Percentiles rank a stretch among this genome's conserved stretches.
These are phyloP conservation scores for Saccharomycopsis babjevae DNA, from an alignment of 805 yeast genomes.

Conservation along the genomic window DNA sequence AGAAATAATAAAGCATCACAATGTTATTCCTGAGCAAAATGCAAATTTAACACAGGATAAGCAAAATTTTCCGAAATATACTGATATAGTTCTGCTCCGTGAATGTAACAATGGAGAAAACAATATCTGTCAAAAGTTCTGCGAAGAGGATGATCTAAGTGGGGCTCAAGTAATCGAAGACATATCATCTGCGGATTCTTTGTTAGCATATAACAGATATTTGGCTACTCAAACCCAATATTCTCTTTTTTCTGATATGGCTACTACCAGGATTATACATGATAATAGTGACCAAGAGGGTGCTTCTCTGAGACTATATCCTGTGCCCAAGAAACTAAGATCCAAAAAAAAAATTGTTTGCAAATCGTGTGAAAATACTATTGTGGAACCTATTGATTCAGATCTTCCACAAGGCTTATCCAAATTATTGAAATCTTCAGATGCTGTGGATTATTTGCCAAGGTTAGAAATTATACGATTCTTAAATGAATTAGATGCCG, in stretches of 20 bases:
- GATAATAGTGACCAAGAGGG: neutral
- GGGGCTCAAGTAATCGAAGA: neutral
- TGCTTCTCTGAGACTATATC: slow-evolving; percentile 10
- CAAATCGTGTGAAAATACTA: slow-evolving; percentile 19
- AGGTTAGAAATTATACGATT: slow-evolving; percentile 13
- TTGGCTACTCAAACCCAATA: slow-evolving; percentile 9
- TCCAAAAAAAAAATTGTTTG: slow-evolving; percentile 19
- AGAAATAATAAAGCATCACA: neutral
- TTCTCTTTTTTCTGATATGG: slow-evolving; percentile 10
- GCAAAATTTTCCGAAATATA: neutral
- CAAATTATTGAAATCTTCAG: slow-evolving; percentile 15
- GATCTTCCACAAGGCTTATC: slow-evolving; percentile 9
- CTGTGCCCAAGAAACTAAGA: slow-evolving; percentile 19
- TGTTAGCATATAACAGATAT: neutral
- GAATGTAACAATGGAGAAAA: neutral
- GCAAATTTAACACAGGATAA: neutral
- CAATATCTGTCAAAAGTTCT: slow-evolving; percentile 3
- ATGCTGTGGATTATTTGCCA: slow-evolving; percentile 22
- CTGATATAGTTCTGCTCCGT: neutral
- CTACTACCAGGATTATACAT: neutral
- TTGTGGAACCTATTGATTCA: slow-evolving; percentile 20
- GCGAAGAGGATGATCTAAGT: slow-evolving; percentile 9
- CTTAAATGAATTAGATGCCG: neutral
- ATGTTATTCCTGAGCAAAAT: neutral
- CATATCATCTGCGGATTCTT: neutral